phyloP scores from a whole-genome alignment of 2,329 filamentous ascomycete genomes.

The Coniochaeta sp. region DNA sequence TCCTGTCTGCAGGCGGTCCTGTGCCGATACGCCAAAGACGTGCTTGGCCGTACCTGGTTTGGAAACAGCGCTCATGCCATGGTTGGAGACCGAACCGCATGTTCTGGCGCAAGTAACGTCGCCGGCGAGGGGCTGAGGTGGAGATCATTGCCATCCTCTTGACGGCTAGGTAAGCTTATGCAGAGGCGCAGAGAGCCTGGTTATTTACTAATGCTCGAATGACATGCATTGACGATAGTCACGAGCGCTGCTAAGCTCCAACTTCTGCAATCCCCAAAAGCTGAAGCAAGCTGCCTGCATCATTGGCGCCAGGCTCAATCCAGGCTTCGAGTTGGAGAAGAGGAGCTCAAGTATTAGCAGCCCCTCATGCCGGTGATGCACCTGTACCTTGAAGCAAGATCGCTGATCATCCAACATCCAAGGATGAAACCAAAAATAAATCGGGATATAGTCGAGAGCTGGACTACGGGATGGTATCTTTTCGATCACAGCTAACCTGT shows the following conservation, averaged over 20 bases:
- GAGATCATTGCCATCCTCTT: background rate
- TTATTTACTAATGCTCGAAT: background rate
- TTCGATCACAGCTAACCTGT: background rate
- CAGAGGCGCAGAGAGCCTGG: background rate
- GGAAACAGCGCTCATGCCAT: background rate
- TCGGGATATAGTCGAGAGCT: background rate
- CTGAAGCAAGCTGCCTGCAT: background rate
- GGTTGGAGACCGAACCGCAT: background rate
- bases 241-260: background rate
- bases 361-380: background rate
- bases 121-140: background rate
- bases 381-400: background rate
- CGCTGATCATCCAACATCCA: background rate
- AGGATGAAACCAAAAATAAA: background rate
- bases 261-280: background rate
- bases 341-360: background rate
- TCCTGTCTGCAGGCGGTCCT: background rate
- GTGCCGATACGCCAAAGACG: background rate
- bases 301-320: background rate
- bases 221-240: background rate
- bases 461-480: background rate
- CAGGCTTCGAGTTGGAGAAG: background rate
- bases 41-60: background rate
- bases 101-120: background rate
- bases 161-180: background rate